phyloP scores from a whole-genome alignment of 2,329 filamentous ascomycete species.

The Plectosphaerella sp. region DNA sequence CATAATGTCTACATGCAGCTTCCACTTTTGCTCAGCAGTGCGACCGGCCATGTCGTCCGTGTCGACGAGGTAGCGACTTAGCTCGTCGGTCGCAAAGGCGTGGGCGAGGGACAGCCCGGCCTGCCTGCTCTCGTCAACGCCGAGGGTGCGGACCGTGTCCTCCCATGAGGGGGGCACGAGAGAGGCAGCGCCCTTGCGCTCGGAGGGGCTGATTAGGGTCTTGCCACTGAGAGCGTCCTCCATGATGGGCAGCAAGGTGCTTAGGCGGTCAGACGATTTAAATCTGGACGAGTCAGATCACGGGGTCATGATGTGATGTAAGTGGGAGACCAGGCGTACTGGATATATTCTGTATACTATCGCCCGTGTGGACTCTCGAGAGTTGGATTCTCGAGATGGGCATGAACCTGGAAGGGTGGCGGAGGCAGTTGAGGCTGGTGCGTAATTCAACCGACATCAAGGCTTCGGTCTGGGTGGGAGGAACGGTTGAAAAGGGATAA shows the following conservation, averaged over 20 bases:
- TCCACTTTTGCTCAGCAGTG: slow-evolving; percentile 66
- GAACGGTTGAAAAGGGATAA: slow-evolving; percentile 4
- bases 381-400: slow-evolving; percentile 51
- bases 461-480: slow-evolving; percentile 15
- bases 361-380: slow-evolving; percentile 50
- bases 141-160: slow-evolving; percentile 56
- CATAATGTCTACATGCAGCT: slow-evolving; percentile 72
- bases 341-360: slow-evolving; percentile 52
- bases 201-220: slow-evolving; percentile 9
- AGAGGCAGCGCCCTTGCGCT: slow-evolving; percentile 26
- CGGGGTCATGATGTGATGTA: not conserved
- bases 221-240: slow-evolving; percentile 17
- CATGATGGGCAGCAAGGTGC: slow-evolving; percentile 20
- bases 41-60: slow-evolving; percentile 61
- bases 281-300: not conserved
- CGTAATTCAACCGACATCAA: slow-evolving; percentile 59
- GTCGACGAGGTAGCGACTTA: slow-evolving; percentile 71
- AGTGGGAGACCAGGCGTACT: slow-evolving; percentile 15
- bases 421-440: slow-evolving; percentile 50
- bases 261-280: slow-evolving; percentile 1
- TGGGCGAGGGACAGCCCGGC: slow-evolving; percentile 70
- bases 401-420: slow-evolving; percentile 54
- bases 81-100: slow-evolving; percentile 71
- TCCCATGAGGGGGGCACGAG: slow-evolving; percentile 50
- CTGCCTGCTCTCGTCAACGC: slow-evolving; percentile 63